phyloP scores from a whole-genome alignment of 345 rosid species.

The Eucalyptus polyanthemos region DNA sequence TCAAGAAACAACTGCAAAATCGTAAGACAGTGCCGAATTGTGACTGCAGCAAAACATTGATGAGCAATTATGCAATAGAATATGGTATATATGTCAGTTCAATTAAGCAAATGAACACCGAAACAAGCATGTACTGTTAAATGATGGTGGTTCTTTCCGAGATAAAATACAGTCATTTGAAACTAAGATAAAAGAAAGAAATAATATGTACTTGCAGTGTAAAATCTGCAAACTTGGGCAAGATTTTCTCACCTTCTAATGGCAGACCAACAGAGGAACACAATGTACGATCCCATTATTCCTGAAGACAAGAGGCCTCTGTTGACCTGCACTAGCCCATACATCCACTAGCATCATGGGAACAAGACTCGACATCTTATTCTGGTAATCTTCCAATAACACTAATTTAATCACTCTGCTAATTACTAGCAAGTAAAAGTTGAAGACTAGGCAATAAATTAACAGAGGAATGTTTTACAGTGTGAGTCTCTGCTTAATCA shows the following conservation, averaged over 20 bases:
- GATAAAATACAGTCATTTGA: neutral
- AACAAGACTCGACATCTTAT: neutral
- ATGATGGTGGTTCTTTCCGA: neutral
- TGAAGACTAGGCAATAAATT: neutral
- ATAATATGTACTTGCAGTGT: neutral
- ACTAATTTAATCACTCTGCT: neutral
- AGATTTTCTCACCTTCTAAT: conserved; percentile 49
- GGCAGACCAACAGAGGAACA: conserved; percentile 93
- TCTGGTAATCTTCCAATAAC: neutral
- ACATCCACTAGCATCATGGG: neutral
- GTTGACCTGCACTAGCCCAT: conserved; percentile 34
- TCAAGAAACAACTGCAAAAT: neutral
- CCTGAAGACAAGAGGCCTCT: conserved; percentile 72
- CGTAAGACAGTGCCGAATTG: neutral
- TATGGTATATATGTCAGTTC: neutral
- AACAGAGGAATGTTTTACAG: neutral
- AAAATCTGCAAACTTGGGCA: neutral
- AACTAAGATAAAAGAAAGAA: neutral
- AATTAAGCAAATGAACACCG: neutral
- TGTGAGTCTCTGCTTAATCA: neutral
- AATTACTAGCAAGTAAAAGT: neutral
- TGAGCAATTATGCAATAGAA: neutral
- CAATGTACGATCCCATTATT: conserved; percentile 82
- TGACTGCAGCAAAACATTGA: neutral
- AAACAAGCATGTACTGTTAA: neutral